Conservation (phyloP, 306 rosid species). For the Vicia faba region DNA sequence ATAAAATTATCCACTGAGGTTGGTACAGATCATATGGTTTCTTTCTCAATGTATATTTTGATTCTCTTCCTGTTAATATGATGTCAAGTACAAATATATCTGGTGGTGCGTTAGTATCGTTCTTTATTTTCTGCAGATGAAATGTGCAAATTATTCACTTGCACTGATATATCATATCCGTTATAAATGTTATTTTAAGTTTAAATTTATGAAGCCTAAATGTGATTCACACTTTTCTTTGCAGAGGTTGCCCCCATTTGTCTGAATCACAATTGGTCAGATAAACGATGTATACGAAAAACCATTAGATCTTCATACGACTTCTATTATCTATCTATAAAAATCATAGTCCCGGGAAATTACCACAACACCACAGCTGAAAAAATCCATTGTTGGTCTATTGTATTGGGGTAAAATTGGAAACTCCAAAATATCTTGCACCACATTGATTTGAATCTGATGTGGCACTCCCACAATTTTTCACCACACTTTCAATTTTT, state of each 20-base stretch:
- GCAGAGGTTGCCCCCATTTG: constrained; percentile 90
- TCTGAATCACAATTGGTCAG: constrained; percentile 92
- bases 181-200: constrained; percentile 12
- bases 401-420: too few relatives aligned
- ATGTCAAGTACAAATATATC: not conserved
- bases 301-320: constrained; percentile 90
- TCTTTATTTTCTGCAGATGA: too few relatives aligned
- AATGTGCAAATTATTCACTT: not conserved
- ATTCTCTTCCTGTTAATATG: not conserved
- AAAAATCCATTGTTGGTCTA: too few relatives aligned
- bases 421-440: too few relatives aligned
- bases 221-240: constrained; percentile 27
- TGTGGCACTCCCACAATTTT: too few relatives aligned
- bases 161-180: not conserved
- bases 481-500: too few relatives aligned
- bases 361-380: too few relatives aligned
- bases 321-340: too few relatives aligned
- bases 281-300: constrained; percentile 96
- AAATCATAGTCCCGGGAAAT: too few relatives aligned
- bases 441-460: too few relatives aligned
- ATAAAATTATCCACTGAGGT: not conserved
- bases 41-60: not conserved
- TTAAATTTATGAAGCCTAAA: constrained; percentile 24
- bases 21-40: not conserved
- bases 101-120: too few relatives aligned